phyloP scores from a whole-genome alignment of 345 rosid genomes.

The Dimocarpus longan region DNA sequence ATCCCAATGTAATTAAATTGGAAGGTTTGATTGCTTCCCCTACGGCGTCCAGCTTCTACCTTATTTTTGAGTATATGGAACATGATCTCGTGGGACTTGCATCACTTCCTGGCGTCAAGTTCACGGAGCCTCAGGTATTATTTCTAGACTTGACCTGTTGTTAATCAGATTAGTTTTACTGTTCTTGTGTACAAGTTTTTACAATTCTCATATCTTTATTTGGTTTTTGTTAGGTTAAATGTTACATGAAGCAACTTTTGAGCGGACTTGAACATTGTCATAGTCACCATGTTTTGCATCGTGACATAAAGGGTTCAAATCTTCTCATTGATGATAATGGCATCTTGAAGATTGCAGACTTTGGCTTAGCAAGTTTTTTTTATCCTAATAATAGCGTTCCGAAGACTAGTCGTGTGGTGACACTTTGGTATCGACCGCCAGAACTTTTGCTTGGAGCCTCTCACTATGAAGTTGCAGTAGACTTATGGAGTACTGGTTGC shows the following conservation, averaged over 20 bases:
- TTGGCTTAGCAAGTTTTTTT: constrained; percentile 83
- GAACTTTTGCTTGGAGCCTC: constrained; percentile 94
- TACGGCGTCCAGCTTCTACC: constrained; percentile 74
- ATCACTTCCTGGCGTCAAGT: constrained; percentile 78
- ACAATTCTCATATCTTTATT: not conserved
- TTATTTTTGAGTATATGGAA: constrained; percentile 97
- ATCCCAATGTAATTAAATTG: constrained; percentile 87
- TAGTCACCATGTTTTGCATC: constrained; percentile 76
- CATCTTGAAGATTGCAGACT: constrained; percentile 91
- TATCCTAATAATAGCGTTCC: constrained; percentile 56
- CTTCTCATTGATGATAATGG: constrained; percentile 84
- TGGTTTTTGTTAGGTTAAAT: constrained; percentile 64
- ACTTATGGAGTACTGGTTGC: constrained; percentile 98
- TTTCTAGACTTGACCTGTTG: not conserved
- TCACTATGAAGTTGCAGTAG: constrained; percentile 81
- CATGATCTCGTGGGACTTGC: constrained; percentile 96
- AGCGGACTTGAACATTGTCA: constrained; percentile 96
- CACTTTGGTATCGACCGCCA: constrained; percentile 98
- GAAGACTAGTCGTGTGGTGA: constrained; percentile 94
- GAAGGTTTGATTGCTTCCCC: constrained; percentile 89
- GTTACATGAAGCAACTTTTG: constrained; percentile 94
- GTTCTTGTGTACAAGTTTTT: not conserved
- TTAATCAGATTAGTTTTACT: not conserved
- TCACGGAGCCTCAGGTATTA: constrained; percentile 92
- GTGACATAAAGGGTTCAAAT: constrained; percentile 98